These are phyloP conservation scores for Candida morakotiae DNA, from an alignment of 805 yeast species.

Conservation along the genomic window DNA sequence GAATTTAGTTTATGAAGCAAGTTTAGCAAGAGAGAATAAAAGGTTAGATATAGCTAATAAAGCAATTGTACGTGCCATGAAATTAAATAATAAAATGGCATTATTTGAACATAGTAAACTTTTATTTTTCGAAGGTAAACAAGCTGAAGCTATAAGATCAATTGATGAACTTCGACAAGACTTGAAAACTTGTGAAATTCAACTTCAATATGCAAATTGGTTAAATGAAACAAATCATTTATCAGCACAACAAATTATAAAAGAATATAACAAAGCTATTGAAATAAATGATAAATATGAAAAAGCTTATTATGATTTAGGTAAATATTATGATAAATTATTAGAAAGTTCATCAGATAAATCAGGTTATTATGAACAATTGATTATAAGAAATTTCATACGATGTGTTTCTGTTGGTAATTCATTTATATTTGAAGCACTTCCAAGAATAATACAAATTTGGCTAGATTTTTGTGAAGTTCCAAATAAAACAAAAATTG, in stretches of 20 bases:
- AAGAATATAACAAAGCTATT: slow-evolving; percentile 61
- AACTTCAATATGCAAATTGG: slow-evolving; percentile 83
- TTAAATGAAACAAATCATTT: slow-evolving; percentile 81
- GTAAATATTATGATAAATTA: slow-evolving; percentile 72
- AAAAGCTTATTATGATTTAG: slow-evolving; percentile 75
- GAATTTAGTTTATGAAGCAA: slow-evolving; percentile 57
- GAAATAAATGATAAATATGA: slow-evolving; percentile 60
- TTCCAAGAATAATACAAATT: slow-evolving; percentile 84
- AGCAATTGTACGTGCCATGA: slow-evolving; percentile 58
- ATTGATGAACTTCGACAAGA: slow-evolving; percentile 37
- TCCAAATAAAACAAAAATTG: slow-evolving; percentile 20
- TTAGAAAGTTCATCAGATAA: slow-evolving; percentile 57
- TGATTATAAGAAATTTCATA: slow-evolving; percentile 53
- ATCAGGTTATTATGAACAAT: slow-evolving; percentile 51
- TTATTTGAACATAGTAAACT: slow-evolving; percentile 77
- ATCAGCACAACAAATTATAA: slow-evolving; percentile 66
- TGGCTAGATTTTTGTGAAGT: slow-evolving; percentile 74
- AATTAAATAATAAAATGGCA: slow-evolving; percentile 39
- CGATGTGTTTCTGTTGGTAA: slow-evolving; percentile 60
- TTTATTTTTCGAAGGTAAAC: slow-evolving; percentile 87
- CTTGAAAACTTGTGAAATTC: slow-evolving; percentile 38
- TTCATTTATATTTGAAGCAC: slow-evolving; percentile 69
- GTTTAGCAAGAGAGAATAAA: slow-evolving; percentile 61
- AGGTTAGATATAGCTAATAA: slow-evolving; percentile 71
- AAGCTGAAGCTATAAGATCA: slow-evolving; percentile 72